phyloP scores from a whole-genome alignment of 371 early-diverging fungal species.

The Rhizomucor pusillus region DNA sequence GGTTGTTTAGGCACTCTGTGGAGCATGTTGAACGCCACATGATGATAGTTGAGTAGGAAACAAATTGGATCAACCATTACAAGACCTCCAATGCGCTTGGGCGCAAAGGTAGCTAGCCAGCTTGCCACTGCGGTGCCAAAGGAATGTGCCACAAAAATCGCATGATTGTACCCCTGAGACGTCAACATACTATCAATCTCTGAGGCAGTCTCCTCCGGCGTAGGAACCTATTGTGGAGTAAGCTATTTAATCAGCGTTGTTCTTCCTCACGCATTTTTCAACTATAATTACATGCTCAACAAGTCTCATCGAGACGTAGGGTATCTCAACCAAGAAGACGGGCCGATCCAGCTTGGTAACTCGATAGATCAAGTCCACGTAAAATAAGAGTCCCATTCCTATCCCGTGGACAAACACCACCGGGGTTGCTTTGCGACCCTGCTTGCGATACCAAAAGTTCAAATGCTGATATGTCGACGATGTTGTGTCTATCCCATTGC shows the following conservation, averaged over 20 bases:
- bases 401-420: conserved; percentile 72
- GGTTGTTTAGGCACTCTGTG: conserved; percentile 53
- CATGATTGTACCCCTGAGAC: conserved; percentile 45
- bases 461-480: conserved; percentile 6
- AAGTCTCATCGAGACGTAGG: conserved; percentile 65
- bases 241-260: too few species aligned
- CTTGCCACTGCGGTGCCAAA: conserved; percentile 57
- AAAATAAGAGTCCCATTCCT: conserved; percentile 57
- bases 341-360: conserved; percentile 43
- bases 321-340: conserved; percentile 64
- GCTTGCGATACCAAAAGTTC: conserved; percentile 29
- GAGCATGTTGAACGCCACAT: conserved; percentile 68
- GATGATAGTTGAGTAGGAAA: conserved; percentile 60
- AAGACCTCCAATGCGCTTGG: conserved; percentile 46
- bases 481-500: neutral
- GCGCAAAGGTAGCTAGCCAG: conserved; percentile 44
- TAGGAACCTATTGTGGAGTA: conserved; percentile 24
- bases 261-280: too few species aligned
- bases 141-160: conserved; percentile 66
- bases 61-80: conserved; percentile 71
- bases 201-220: conserved; percentile 50
- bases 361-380: conserved; percentile 53
- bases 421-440: conserved; percentile 31
- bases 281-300: conserved; percentile 49
- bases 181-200: conserved; percentile 55